phyloP scores from a whole-genome alignment of 192 early-diverging fungal genomes.

The Neocallimastix lanati region DNA sequence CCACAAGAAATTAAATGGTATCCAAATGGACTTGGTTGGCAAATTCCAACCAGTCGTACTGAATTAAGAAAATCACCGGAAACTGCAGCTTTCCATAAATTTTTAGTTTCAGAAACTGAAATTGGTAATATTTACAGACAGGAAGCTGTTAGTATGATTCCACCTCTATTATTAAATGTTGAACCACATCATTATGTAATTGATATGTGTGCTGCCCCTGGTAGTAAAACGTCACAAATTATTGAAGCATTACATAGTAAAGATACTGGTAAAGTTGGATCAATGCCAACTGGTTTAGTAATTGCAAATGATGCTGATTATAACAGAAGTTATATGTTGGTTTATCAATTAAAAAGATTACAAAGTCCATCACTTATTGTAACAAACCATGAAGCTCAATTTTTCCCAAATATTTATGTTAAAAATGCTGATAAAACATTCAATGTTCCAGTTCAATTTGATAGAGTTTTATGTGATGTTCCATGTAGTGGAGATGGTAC shows the following conservation, averaged over 20 bases:
- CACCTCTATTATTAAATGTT: slow-evolving; percentile 80
- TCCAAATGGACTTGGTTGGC: slow-evolving; percentile 82
- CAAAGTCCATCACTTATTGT: slow-evolving; percentile 82
- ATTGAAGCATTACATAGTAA: slow-evolving; percentile 23
- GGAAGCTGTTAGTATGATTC: slow-evolving; percentile 96
- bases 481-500: slow-evolving; percentile 98
- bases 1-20: slow-evolving; percentile 54
- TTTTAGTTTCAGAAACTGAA: slow-evolving; percentile 94
- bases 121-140: slow-evolving; percentile 92
- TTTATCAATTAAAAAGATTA: slow-evolving; percentile 87
- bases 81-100: slow-evolving; percentile 72
- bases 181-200: slow-evolving; percentile 67
- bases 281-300: slow-evolving; percentile 50
- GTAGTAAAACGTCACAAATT: slow-evolving; percentile 88
- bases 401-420: slow-evolving; percentile 57
- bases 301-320: slow-evolving; percentile 93
- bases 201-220: slow-evolving; percentile 97
- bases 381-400: slow-evolving; percentile 87
- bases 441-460: slow-evolving; percentile 51
- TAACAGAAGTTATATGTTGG: slow-evolving; percentile 77
- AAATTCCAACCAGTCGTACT: slow-evolving; percentile 54
- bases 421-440: background rate
- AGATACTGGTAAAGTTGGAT: slow-evolving; percentile 10
- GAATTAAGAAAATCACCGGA: slow-evolving; percentile 58
- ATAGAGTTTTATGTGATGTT: slow-evolving; percentile 90